Evolutionary conservation across 176 grass and related monocot species (phyloP).

Genomic region (Bonia amplexicaulis): DNA sequence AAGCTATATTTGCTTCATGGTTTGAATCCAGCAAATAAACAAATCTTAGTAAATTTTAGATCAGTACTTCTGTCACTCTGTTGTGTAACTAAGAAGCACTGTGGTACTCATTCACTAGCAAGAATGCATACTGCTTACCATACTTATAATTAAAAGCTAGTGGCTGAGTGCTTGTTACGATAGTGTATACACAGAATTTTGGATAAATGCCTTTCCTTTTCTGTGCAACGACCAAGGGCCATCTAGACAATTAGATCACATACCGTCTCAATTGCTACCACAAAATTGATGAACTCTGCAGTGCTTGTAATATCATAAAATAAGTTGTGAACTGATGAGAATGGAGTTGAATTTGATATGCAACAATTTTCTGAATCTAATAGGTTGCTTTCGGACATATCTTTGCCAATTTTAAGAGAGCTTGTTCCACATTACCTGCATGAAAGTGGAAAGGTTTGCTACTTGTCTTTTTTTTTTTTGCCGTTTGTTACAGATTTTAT

Average conservation of each 20-base stretch:
- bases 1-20: neutral
- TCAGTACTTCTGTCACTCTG: neutral
- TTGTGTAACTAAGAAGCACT: conserved; percentile 19
- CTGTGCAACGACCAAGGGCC: neutral
- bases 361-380: conserved; percentile 20
- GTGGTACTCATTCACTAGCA: neutral
- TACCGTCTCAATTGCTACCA: neutral
- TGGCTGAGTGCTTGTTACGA: neutral
- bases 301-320: conserved; percentile 2
- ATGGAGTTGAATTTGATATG: conserved; percentile 26
- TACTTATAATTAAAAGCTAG: neutral
- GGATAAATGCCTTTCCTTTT: neutral
- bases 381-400: conserved; percentile 91
- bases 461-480: neutral
- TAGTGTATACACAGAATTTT: neutral
- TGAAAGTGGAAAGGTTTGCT: conserved; percentile 86
- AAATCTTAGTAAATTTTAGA: neutral
- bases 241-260: neutral
- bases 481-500: neutral
- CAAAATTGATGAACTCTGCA: neutral
- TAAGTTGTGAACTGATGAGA: neutral
- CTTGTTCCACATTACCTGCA: conserved; percentile 90
- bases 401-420: conserved; percentile 94
- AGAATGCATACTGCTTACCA: conserved; percentile 5
- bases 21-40: neutral